Conservation (phyloP, 129 eudicot genomes). For the Kitagawia praeruptora region DNA sequence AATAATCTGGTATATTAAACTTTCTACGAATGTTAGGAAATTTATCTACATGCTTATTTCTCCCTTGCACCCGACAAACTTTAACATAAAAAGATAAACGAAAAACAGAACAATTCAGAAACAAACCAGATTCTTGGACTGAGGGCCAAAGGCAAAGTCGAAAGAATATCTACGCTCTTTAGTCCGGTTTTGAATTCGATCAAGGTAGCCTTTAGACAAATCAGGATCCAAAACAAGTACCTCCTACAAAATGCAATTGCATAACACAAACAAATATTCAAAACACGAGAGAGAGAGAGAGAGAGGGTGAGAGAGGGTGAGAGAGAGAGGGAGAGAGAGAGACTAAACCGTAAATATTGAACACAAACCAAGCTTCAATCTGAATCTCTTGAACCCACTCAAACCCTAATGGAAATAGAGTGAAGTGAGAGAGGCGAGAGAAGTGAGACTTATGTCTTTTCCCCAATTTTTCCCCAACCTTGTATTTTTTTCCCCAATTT, state of each 20-base stretch:
- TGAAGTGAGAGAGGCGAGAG: too few relatives aligned
- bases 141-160: slow-evolving; percentile 77
- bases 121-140: slow-evolving; percentile 55
- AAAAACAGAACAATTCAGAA: neutral
- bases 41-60: neutral
- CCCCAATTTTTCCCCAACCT: too few relatives aligned
- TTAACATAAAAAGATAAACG: neutral
- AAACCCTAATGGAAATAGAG: too few relatives aligned
- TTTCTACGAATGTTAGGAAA: neutral
- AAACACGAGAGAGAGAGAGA: too few relatives aligned
- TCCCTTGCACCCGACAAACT: neutral
- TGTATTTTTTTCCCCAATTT: too few relatives aligned
- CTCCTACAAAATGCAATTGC: slow-evolving; percentile 39
- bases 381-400: too few relatives aligned
- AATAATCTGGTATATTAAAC: neutral
- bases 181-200: slow-evolving; percentile 71
- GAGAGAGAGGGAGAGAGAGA: too few relatives aligned
- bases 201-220: slow-evolving; percentile 78
- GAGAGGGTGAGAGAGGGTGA: too few relatives aligned
- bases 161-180: slow-evolving; percentile 74
- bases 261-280: neutral
- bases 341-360: too few relatives aligned
- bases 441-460: too few relatives aligned
- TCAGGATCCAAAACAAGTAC: slow-evolving; percentile 85
- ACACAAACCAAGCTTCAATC: too few relatives aligned